Base-by-base conservation (phyloP, 257 asterid genomes). In the Gardenia jasminoides region DNA sequence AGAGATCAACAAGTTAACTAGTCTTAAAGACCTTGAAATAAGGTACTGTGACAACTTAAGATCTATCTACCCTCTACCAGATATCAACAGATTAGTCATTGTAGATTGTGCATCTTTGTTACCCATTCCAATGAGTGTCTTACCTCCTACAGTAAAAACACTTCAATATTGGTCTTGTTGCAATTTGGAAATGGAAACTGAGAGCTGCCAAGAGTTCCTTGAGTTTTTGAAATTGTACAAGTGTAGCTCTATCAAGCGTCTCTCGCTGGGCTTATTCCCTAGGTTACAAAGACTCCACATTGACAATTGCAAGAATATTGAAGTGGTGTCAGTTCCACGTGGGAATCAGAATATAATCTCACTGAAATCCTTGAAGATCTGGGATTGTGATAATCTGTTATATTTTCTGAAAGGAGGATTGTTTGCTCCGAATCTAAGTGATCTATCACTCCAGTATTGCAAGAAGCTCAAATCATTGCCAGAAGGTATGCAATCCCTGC, bases 11-110 rank as follows among this genome's bases (percentile, higher is more conserved):
- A 1, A n/a, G 13, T 61, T 61, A 61, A 6, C 67, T n/a, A 64
- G 46, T 59, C 48, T 69, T 8, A 0, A 0, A 0, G 31, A 56
- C 6, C 0, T 0, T 3, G 0, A 0, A n/a, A n/a, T n/a, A n/a
- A n/a, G n/a, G n/a, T n/a, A n/a, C n/a, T n/a, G n/a, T n/a, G n/a
- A n/a, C n/a, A n/a, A n/a, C n/a, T n/a, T n/a, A n/a, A n/a, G n/a
- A n/a, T n/a, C n/a, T n/a, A n/a, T n/a, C n/a, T n/a, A n/a, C n/a
- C n/a, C n/a, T n/a, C n/a, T n/a, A n/a, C n/a, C n/a, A n/a, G n/a
- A n/a, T n/a, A n/a, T n/a, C n/a, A n/a, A n/a, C n/a, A n/a, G n/a
- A n/a, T n/a, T n/a, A n/a, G n/a, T n/a, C n/a, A n/a, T n/a, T n/a
- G n/a, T n/a, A n/a, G n/a, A n/a, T n/a, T n/a, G n/a, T n/a, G n/a